Evolutionary conservation across 2,329 filamentous ascomycete species (phyloP).

Genomic region (Cercospora zeina): DNA sequence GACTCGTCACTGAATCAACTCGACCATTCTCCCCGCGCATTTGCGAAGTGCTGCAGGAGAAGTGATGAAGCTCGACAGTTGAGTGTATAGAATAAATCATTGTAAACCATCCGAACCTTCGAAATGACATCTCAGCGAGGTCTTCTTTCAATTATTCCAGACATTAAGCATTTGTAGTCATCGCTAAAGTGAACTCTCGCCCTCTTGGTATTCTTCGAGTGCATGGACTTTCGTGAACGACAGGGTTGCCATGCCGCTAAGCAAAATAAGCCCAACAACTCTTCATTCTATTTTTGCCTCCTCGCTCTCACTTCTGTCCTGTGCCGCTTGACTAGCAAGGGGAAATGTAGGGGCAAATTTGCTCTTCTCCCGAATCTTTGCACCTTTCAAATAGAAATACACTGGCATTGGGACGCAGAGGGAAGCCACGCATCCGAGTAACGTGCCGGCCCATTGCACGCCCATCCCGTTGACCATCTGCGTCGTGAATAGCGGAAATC

Average conservation of each 20-base stretch:
- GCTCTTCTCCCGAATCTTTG: constrained; percentile 45
- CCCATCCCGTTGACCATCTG: constrained; percentile 58
- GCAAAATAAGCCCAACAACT: not conserved
- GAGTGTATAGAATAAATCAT: not conserved
- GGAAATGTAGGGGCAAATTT: constrained; percentile 42
- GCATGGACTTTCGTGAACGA: not conserved
- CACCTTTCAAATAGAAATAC: constrained; percentile 47
- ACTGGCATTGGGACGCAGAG: constrained; percentile 49
- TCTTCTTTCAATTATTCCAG: not conserved
- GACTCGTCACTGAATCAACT: not conserved
- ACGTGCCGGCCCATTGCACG: constrained; percentile 50
- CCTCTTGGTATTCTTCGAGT: not conserved
- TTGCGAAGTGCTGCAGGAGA: not conserved
- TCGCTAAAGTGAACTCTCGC: not conserved
- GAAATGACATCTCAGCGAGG: not conserved
- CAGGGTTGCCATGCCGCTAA: not conserved
- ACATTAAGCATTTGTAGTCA: not conserved
- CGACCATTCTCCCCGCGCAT: not conserved
- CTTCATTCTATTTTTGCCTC: constrained; percentile 16
- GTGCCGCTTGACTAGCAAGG: constrained; percentile 22
- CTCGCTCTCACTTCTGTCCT: constrained; percentile 22
- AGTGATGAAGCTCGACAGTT: not conserved
- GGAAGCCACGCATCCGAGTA: constrained; percentile 49
- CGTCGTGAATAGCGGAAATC: constrained; percentile 42
- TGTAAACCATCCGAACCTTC: not conserved